A percentile compares a stretch with the other conserved stretches of the same genome.
Conservation (phyloP, 2,329 filamentous ascomycete species). For the Microcyclosporella mali region DNA sequence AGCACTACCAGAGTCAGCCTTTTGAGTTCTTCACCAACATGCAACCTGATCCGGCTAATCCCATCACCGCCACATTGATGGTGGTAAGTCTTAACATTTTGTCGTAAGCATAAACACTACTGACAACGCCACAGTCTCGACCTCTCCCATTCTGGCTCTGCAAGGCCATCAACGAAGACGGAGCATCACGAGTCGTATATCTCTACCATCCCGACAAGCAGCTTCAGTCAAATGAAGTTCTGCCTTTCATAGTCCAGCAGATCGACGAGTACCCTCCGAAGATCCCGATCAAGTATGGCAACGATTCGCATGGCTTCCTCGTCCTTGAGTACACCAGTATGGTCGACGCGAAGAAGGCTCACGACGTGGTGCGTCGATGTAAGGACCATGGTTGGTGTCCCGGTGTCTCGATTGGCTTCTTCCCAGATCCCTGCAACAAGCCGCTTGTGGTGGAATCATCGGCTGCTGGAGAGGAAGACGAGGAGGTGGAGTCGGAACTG, state of each 20-base stretch:
- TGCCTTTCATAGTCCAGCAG: background rate
- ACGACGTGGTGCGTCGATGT: background rate
- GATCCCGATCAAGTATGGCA: background rate
- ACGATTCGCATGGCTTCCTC: slow-evolving; percentile 1
- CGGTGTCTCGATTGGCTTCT: background rate
- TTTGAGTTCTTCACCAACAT: too few species aligned
- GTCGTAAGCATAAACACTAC: too few species aligned
- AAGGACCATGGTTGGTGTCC: background rate
- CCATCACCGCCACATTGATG: too few species aligned
- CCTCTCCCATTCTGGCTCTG: too few species aligned
- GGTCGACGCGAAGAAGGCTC: background rate
- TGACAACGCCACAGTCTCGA: too few species aligned
- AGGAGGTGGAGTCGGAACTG: background rate
- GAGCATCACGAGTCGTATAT: too few species aligned
- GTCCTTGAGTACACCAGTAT: slow-evolving; percentile 4
- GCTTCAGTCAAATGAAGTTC: too few species aligned
- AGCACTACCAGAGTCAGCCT: background rate
- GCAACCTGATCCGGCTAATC: too few species aligned
- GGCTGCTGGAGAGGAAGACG: background rate
- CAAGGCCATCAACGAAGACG: too few species aligned
- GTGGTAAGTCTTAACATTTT: too few species aligned
- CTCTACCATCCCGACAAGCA: too few species aligned
- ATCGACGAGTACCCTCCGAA: background rate
- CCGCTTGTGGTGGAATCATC: background rate
- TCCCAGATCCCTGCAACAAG: slow-evolving; percentile 2